Evolutionary conservation across 305 asterid genomes (phyloP).

Genomic region (Fraxinus platypoda): DNA sequence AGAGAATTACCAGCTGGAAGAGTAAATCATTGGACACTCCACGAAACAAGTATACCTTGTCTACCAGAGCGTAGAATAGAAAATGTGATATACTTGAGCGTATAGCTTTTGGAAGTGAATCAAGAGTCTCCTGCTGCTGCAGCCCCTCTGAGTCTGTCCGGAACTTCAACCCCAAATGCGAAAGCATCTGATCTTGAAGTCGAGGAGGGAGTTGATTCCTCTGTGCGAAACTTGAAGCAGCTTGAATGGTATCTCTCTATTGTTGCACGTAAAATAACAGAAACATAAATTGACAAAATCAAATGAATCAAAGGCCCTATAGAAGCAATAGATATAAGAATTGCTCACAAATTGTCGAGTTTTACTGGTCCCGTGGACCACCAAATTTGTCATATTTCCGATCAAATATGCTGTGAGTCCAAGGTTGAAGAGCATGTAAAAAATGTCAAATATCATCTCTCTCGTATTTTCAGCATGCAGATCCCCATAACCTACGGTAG

Average conservation of each 20-base stretch:
- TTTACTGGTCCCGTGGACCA: constrained; percentile 77
- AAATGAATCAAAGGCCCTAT: neutral
- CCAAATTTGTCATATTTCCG: constrained; percentile 91
- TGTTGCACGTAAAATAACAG: neutral
- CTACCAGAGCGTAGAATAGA: constrained; percentile 71
- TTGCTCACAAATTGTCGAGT: constrained; percentile 76
- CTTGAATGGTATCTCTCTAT: constrained; percentile 85
- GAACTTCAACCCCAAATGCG: constrained; percentile 85
- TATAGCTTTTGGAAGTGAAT: constrained; percentile 86
- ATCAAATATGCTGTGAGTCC: constrained; percentile 81
- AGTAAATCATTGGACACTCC: constrained; percentile 83
- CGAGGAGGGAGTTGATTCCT: constrained; percentile 77
- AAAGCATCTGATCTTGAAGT: constrained; percentile 89
- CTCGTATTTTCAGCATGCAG: constrained; percentile 66
- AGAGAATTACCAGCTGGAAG: constrained; percentile 69
- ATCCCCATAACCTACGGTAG: constrained; percentile 89
- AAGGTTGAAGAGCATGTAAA: constrained; percentile 80
- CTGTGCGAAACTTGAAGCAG: constrained; percentile 78
- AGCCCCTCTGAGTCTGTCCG: constrained; percentile 83
- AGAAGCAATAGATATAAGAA: constrained; percentile 17
- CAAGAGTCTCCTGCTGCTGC: constrained; percentile 84
- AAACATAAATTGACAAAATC: neutral
- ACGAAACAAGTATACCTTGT: constrained; percentile 66
- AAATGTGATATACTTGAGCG: constrained; percentile 87
- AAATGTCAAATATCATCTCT: constrained; percentile 70